Conservation (phyloP, 768 basidiomycete species). For the Tubosaeta sp. region DNA sequence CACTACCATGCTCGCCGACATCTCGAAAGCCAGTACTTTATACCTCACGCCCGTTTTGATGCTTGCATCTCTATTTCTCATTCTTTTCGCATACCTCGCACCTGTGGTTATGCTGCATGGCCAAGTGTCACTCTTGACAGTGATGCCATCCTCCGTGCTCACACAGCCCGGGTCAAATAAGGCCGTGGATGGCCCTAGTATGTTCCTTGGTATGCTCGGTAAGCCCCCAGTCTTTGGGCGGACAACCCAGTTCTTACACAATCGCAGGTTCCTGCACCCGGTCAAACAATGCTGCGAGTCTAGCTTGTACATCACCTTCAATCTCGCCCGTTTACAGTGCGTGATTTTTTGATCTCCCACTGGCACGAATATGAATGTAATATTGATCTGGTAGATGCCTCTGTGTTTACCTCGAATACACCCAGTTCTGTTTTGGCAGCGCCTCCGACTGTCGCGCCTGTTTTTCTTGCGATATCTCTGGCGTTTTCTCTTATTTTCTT, state of each 20-base stretch:
- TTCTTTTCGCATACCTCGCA: conserved; percentile 64
- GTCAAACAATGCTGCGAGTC: conserved; percentile 39
- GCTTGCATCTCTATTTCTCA: conserved; percentile 61
- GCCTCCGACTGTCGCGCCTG: conserved; percentile 57
- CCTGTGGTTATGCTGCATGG: conserved; percentile 57
- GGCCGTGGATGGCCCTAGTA: conserved; percentile 59
- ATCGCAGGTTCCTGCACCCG: conserved; percentile 64
- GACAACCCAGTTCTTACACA: conserved; percentile 1
- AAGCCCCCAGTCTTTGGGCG: conserved; percentile 11
- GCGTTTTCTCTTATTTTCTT: conserved; percentile 59
- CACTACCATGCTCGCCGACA: conserved; percentile 57
- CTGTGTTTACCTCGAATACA: conserved; percentile 53
- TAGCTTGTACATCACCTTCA: conserved; percentile 55
- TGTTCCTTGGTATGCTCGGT: conserved; percentile 68
- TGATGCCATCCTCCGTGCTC: conserved; percentile 51
- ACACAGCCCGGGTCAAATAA: conserved; percentile 31
- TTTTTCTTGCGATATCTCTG: conserved; percentile 59
- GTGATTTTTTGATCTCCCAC: conserved; percentile 13
- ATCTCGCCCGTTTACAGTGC: conserved; percentile 61
- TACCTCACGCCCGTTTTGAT: conserved; percentile 66
- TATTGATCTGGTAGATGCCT: conserved; percentile 46
- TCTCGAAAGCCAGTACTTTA: conserved; percentile 64
- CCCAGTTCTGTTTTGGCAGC: conserved; percentile 55
- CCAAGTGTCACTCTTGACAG: conserved; percentile 60
- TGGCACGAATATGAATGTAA: background rate